These are phyloP conservation scores for Corylus avellana DNA, from an alignment of 306 rosid species.

Conservation along the genomic window DNA sequence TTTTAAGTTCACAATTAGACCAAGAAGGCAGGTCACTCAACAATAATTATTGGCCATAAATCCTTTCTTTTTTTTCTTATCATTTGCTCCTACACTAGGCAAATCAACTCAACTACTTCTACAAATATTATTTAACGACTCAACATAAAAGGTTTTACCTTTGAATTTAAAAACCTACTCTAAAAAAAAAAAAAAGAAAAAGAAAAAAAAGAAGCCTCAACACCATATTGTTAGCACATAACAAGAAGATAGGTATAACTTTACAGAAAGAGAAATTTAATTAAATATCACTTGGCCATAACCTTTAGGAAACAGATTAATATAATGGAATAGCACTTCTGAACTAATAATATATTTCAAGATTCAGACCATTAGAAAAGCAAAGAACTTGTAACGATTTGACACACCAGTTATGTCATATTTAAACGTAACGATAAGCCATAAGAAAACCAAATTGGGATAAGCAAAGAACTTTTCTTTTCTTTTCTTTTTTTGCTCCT, in stretches of 20 bases:
- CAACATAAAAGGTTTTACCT: not conserved
- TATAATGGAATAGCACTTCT: not conserved
- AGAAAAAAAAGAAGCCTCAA: not conserved
- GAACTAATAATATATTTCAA: not conserved
- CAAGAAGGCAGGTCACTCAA: not conserved
- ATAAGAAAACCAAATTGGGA: not conserved
- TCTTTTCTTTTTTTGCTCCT: not conserved
- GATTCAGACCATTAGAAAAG: not conserved
- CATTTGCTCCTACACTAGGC: not conserved
- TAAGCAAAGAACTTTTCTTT: no score
- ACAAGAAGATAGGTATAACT: not conserved
- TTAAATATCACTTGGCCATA: not conserved
- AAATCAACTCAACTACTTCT: not conserved
- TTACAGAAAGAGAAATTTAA: not conserved
- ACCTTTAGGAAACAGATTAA: not conserved
- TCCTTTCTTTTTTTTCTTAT: not conserved
- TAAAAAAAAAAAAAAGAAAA: not conserved
- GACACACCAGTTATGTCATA: not conserved
- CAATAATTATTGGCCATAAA: not conserved
- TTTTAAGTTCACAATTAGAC: conserved; percentile 12
- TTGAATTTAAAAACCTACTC: not conserved
- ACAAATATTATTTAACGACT: not conserved
- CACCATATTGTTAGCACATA: not conserved
- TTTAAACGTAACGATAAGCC: not conserved
- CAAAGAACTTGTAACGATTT: not conserved